Evolutionary conservation across 495 filamentous ascomycete genomes (phyloP).

Genomic region (Trichocladium uniseriatum): DNA sequence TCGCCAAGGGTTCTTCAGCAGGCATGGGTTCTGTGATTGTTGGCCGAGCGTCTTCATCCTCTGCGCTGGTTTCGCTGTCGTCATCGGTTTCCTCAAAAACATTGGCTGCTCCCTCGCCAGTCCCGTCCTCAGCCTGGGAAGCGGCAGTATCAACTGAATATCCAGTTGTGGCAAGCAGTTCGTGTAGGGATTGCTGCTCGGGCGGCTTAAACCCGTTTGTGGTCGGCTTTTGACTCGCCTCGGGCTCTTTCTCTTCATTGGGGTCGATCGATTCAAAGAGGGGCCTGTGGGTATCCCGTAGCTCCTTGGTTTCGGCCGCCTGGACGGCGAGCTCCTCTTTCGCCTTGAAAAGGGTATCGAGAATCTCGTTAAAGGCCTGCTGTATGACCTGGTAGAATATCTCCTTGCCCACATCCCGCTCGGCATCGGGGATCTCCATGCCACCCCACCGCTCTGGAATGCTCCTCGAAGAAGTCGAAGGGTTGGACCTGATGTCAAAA

Average conservation of each 20-base stretch:
- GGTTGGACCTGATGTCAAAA: constrained; percentile 65
- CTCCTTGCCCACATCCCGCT: constrained; percentile 76
- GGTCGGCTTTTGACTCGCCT: not conserved
- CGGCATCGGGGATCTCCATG: constrained; percentile 71
- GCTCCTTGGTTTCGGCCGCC: constrained; percentile 50
- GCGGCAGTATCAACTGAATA: constrained; percentile 30
- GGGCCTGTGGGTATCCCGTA: constrained; percentile 48
- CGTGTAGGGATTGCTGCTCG: constrained; percentile 34
- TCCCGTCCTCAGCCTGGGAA: not conserved
- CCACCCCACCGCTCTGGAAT: constrained; percentile 78
- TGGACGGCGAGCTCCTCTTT: constrained; percentile 72
- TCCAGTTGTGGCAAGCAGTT: constrained; percentile 43
- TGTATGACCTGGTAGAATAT: constrained; percentile 84
- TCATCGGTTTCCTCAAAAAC: not conserved
- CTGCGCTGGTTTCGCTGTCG: constrained; percentile 13
- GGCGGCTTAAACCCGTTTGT: constrained; percentile 7
- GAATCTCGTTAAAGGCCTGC: constrained; percentile 82
- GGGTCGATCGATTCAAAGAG: constrained; percentile 41
- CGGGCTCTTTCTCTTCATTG: constrained; percentile 25
- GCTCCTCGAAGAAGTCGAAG: constrained; percentile 69
- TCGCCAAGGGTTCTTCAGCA: not conserved
- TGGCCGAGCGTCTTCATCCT: constrained; percentile 11
- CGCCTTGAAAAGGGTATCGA: constrained; percentile 73
- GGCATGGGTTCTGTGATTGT: not conserved
- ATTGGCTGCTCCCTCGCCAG: not conserved